Percentiles rank a stretch among this genome's conserved stretches.
Evolutionary conservation across 441 rosid species (phyloP).

Genomic region (Aleurites moluccanus): DNA sequence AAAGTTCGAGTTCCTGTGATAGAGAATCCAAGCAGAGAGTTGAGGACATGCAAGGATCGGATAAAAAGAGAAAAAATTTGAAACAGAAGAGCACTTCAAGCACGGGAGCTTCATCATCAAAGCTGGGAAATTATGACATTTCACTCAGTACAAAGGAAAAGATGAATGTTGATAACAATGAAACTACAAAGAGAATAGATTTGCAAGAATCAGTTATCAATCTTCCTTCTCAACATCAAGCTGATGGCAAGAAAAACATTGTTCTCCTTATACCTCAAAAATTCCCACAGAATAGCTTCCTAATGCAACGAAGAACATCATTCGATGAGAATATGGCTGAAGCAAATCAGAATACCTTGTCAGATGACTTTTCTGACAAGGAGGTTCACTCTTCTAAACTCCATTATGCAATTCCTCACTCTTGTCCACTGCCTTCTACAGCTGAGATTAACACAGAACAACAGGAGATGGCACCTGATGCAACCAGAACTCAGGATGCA

Average conservation of each 20-base stretch:
- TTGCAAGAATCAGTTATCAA: slow-evolving; percentile 25
- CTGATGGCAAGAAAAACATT: slow-evolving; percentile 35
- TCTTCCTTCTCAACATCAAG: slow-evolving; percentile 28
- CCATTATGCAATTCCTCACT: slow-evolving; percentile 40
- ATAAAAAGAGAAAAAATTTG: slow-evolving; percentile 24
- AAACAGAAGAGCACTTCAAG: slow-evolving; percentile 24
- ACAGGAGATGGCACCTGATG: slow-evolving; percentile 22
- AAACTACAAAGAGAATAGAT: slow-evolving; percentile 29
- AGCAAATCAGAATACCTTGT: slow-evolving; percentile 26
- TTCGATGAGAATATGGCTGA: slow-evolving; percentile 27
- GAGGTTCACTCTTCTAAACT: slow-evolving; percentile 27
- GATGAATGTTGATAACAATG: slow-evolving; percentile 16
- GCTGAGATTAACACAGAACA: slow-evolving; percentile 35
- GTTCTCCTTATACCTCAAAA: slow-evolving; percentile 44
- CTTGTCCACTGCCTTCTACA: slow-evolving; percentile 47
- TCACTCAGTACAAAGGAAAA: slow-evolving; percentile 29
- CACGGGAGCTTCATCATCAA: slow-evolving; percentile 29
- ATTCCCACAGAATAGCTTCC: slow-evolving; percentile 18
- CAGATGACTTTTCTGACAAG: slow-evolving; percentile 28
- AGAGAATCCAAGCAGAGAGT: slow-evolving; percentile 27
- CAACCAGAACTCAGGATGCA: slow-evolving; percentile 9
- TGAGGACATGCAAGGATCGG: slow-evolving; percentile 21
- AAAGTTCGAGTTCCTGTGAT: slow-evolving; percentile 22
- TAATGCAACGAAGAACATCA: slow-evolving; percentile 21
- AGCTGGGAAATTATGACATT: slow-evolving; percentile 23